Percentiles rank a stretch among this genome's conserved stretches.
These are phyloP conservation scores for Jackrogersella multiformis DNA, from an alignment of 495 filamentous ascomycete genomes.

Conservation along the genomic window DNA sequence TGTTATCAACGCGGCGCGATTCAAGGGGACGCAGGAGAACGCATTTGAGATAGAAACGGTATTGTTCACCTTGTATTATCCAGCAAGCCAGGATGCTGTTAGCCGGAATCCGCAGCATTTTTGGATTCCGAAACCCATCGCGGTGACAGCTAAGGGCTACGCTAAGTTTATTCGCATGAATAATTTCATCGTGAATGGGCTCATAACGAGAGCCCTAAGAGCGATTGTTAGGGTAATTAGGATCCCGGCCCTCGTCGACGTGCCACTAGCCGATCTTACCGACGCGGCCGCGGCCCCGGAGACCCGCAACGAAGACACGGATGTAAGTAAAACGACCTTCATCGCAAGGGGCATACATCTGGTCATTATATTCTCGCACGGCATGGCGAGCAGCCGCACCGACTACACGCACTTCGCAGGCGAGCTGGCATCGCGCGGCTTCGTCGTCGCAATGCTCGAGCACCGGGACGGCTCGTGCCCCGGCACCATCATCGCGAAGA, in stretches of 20 bases:
- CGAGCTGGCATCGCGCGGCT: slow-evolving; percentile 62
- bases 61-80: slow-evolving; percentile 61
- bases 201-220: slow-evolving; percentile 49
- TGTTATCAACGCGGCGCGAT: slow-evolving; percentile 46
- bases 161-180: slow-evolving; percentile 56
- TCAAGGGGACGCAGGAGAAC: slow-evolving; percentile 50
- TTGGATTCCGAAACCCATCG: slow-evolving; percentile 62
- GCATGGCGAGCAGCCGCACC: slow-evolving; percentile 60
- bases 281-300: slow-evolving; percentile 26
- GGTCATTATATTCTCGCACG: slow-evolving; percentile 63
- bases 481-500: slow-evolving; percentile 52
- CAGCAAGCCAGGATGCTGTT: slow-evolving; percentile 39
- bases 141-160: slow-evolving; percentile 59
- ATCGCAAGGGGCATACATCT: slow-evolving; percentile 47
- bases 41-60: slow-evolving; percentile 59
- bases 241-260: slow-evolving; percentile 57
- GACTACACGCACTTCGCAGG: slow-evolving; percentile 64
- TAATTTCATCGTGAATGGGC: slow-evolving; percentile 51
- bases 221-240: slow-evolving; percentile 52
- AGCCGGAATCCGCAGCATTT: slow-evolving; percentile 46
- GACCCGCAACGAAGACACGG: slow-evolving; percentile 28
- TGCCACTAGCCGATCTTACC: slow-evolving; percentile 49
- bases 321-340: slow-evolving; percentile 31
- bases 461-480: slow-evolving; percentile 65
- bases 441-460: slow-evolving; percentile 61